Percentiles rank a stretch among this genome's conserved stretches.
These are phyloP conservation scores for Coemansia umbellata DNA, from an alignment of 192 early-diverging fungal genomes.

Conservation along the genomic window DNA sequence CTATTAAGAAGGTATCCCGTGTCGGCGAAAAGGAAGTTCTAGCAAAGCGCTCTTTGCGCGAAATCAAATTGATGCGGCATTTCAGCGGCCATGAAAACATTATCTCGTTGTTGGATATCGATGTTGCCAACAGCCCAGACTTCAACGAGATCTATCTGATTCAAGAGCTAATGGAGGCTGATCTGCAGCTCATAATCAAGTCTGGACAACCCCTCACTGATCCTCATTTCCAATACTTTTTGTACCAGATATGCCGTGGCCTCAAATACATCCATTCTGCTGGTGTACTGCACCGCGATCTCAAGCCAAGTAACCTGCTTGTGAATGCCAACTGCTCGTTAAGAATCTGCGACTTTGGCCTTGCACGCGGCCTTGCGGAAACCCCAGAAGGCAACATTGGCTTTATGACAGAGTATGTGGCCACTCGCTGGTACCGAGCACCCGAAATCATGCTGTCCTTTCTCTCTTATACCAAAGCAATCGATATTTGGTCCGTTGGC, in stretches of 20 bases:
- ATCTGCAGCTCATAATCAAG: constrained; percentile 95
- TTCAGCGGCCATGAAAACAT: constrained; percentile 96
- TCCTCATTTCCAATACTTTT: constrained; percentile 98
- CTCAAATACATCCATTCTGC: constrained; percentile 99
- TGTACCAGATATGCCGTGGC: constrained; percentile 94
- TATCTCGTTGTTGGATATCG: constrained; percentile 87
- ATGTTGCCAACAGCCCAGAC: constrained; percentile 74
- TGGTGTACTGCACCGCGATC: constrained; percentile 94
- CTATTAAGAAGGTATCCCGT: constrained; percentile 88
- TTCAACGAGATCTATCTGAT: constrained; percentile 96
- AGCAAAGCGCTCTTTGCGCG: constrained; percentile 84
- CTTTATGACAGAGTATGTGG: constrained; percentile 99
- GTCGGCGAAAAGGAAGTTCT: constrained; percentile 83
- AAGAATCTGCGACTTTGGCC: constrained; percentile 98
- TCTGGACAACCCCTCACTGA: constrained; percentile 89
- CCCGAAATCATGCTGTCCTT: constrained; percentile 99
- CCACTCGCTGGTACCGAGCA: constrained; percentile 98
- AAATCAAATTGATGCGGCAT: constrained; percentile 89
- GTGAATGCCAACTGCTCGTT: constrained; percentile 91
- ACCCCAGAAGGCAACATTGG: constrained; percentile 76
- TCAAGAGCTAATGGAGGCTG: constrained; percentile 99
- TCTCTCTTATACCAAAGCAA: constrained; percentile 98
- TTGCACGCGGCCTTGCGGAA: constrained; percentile 89
- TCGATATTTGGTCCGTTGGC: constrained; percentile 98
- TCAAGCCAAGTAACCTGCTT: constrained; percentile 91